Conservation (phyloP, 768 basidiomycete genomes). For the Rhodosporidiobolus sp. region DNA sequence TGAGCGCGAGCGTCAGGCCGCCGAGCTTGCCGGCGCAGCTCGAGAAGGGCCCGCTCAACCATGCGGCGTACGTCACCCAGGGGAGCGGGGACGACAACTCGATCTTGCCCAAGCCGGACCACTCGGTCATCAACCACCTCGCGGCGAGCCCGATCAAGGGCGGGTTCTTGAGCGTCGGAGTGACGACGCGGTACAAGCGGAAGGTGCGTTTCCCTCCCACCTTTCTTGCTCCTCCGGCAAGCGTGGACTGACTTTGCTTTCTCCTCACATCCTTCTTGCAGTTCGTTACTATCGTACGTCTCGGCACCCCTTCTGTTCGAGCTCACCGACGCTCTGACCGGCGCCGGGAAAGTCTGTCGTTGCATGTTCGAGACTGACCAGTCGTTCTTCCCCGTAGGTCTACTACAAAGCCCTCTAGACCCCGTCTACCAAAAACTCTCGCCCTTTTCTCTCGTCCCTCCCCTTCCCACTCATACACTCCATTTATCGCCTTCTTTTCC, state of each 20-base stretch:
- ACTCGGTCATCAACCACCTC: constrained; percentile 90
- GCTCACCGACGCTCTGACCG: too few species aligned
- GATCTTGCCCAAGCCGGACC: constrained; percentile 86
- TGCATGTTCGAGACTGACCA: neutral
- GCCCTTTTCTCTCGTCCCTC: neutral
- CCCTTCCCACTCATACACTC: neutral
- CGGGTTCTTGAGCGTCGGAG: constrained; percentile 86
- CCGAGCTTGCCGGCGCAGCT: constrained; percentile 84
- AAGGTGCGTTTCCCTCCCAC: constrained; percentile 59
- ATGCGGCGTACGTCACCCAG: constrained; percentile 44
- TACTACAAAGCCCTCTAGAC: constrained; percentile 37
- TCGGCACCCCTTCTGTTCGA: neutral
- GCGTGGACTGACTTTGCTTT: neutral
- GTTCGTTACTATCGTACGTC: constrained; percentile 41
- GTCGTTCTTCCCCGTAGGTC: constrained; percentile 10
- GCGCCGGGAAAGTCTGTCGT: too few species aligned
- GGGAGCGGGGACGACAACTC: constrained; percentile 69
- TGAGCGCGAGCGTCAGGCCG: constrained; percentile 55
- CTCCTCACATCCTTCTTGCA: neutral
- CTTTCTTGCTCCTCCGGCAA: too few species aligned
- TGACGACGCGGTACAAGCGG: constrained; percentile 82
- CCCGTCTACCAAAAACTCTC: too few species aligned
- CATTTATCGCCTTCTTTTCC: neutral
- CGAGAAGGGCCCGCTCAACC: constrained; percentile 88
- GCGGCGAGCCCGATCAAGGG: constrained; percentile 90